A percentile compares a stretch with the other conserved stretches of the same genome.
These are phyloP conservation scores for Choiromyces venosus DNA, from an alignment of 495 filamentous ascomycete species.

Conservation along the genomic window DNA sequence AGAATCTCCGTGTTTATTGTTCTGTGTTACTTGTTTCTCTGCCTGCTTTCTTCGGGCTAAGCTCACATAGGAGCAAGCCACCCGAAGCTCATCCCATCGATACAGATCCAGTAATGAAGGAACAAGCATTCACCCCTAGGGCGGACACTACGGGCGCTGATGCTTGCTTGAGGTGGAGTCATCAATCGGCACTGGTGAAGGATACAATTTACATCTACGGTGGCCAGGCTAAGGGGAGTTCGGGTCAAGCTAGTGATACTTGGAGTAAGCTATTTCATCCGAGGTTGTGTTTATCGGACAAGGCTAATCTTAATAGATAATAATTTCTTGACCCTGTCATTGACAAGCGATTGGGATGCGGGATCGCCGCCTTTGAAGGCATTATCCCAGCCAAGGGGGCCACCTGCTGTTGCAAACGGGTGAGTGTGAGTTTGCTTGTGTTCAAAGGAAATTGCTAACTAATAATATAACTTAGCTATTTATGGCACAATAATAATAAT, in stretches of 20 bases:
- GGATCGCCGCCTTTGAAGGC: conserved; percentile 55
- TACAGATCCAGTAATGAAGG: conserved; percentile 11
- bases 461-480: conserved; percentile 43
- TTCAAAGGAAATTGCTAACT: background rate
- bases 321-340: conserved; percentile 60
- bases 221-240: conserved; percentile 52
- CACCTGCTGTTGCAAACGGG: conserved; percentile 63
- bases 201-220: conserved; percentile 74
- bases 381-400: conserved; percentile 60
- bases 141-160: conserved; percentile 49
- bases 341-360: conserved; percentile 64
- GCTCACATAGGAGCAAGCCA: background rate
- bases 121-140: background rate
- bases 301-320: conserved; percentile 51
- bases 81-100: conserved; percentile 3
- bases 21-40: conserved; percentile 11
- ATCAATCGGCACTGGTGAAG: conserved; percentile 64
- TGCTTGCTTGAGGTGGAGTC: conserved; percentile 62
- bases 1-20: conserved; percentile 10
- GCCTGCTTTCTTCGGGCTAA: conserved; percentile 3
- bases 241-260: conserved; percentile 53
- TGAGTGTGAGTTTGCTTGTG: conserved; percentile 5
- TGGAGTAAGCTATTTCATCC: conserved; percentile 55
- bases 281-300: conserved; percentile 28
- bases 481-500: conserved; percentile 64